Evolutionary conservation across 2,329 filamentous ascomycete genomes (phyloP), one percentile per base, ranked within the genome.

Genomic region (Aspergillus sp.): DNA sequence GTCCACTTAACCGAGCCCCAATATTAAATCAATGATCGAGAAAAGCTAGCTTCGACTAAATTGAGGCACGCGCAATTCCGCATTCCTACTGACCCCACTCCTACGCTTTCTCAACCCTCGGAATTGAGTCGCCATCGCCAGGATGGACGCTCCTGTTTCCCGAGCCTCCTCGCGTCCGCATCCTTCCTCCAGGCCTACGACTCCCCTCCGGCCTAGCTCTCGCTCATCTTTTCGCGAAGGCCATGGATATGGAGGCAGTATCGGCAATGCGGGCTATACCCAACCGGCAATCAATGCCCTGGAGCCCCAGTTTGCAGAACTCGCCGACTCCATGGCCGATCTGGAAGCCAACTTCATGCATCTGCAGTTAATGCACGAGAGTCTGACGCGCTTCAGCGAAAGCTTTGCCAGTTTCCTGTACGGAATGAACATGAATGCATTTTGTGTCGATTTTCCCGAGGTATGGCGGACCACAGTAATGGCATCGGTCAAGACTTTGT

Each of bases 321-420:
- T 99, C 2, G 90, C 91, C 10, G 95, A 99, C 75, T 90, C 90
- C 59, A 93, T 98, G 86, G 92, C 92, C 24, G 95, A 98, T 69
- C 85, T 99, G 10, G 95, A 99, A 80, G 91, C 92, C 61, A 98
- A 99, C 75, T 92, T 98, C 81, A 92, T 96, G 89, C 92, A 97
- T 74, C 87, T 99, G 66, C 94, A 98, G 76, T 81, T 97, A 63
- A 96, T 99, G 88, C 92, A 99, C 72, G 94, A 98, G 80, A 96
- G 91, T 70, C 78, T 99, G 66, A 87, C 91, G 24, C 87, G 95
- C 26, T 99, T 99, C 77, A 94, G 89, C 76, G 95, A 99, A 82
- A 96, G 90, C 71, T 99, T 99, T 76, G 92, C 92, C 1, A 92
- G 90, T 67, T 98, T 99, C 70, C 79, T 99, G 50, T 99, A 98